Evolutionary conservation across 1,284 basidiomycete species (phyloP).

Genomic region (Puccinia polysora): DNA sequence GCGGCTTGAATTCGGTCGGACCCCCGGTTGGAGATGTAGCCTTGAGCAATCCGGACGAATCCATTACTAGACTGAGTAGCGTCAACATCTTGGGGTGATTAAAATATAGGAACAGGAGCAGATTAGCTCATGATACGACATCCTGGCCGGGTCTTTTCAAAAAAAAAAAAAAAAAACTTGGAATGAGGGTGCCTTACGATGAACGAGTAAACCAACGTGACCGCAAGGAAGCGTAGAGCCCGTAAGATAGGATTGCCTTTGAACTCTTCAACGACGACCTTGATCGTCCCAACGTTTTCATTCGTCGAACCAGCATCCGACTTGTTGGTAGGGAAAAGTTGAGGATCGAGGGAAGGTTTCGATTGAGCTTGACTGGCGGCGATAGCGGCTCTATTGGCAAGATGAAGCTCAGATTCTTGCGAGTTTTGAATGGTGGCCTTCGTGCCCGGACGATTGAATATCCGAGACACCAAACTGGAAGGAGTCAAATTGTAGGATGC

Average conservation of each 20-base stretch:
- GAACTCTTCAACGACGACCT: conserved; percentile 75
- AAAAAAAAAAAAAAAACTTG: conserved; percentile 62
- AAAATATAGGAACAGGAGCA: conserved; percentile 49
- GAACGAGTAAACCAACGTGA: conserved; percentile 43
- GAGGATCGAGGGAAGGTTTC: conserved; percentile 5
- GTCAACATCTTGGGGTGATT: conserved; percentile 58
- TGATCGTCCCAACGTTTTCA: conserved; percentile 56
- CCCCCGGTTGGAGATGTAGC: conserved; percentile 61
- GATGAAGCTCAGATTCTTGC: conserved; percentile 22
- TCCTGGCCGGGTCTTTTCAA: too few species aligned
- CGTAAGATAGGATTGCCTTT: conserved; percentile 52
- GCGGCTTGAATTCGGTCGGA: conserved; percentile 70
- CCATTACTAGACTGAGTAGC: conserved; percentile 76
- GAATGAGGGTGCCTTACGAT: conserved; percentile 66
- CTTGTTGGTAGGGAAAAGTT: not conserved
- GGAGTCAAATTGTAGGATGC: conserved; percentile 13
- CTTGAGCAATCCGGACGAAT: conserved; percentile 85
- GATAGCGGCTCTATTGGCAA: conserved; percentile 35
- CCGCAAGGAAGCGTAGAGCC: conserved; percentile 32
- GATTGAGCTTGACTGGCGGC: conserved; percentile 11
- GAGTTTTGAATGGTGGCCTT: conserved; percentile 28
- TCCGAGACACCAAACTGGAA: conserved; percentile 1
- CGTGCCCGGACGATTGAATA: conserved; percentile 31
- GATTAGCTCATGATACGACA: conserved; percentile 53
- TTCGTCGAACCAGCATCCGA: not conserved